A percentile compares a stretch with the other conserved stretches of the same genome.
Conservation (phyloP, 2,329 filamentous ascomycete species). For the Furcasterigmium furcatum region DNA sequence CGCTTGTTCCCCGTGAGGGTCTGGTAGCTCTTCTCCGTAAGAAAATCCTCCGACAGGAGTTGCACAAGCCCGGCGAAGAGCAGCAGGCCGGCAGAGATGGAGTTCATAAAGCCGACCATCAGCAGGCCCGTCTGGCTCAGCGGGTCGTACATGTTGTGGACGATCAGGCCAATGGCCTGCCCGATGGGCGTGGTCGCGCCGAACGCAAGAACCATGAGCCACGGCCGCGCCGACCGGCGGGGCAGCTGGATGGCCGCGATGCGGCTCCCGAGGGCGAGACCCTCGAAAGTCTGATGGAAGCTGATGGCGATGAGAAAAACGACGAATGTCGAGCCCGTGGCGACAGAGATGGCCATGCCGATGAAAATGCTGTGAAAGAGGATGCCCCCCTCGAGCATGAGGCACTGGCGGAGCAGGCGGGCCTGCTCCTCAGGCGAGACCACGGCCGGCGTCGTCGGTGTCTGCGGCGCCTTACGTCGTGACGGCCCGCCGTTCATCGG, state of each 20-base stretch:
- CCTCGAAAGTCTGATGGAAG: constrained; percentile 88
- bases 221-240: constrained; percentile 69
- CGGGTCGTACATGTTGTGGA: constrained; percentile 79
- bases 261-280: constrained; percentile 78
- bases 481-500: constrained; percentile 21
- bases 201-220: constrained; percentile 78
- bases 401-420: constrained; percentile 70
- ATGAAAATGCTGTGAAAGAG: constrained; percentile 85
- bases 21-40: constrained; percentile 72
- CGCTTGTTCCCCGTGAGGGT: constrained; percentile 59
- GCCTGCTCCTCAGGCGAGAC: constrained; percentile 54
- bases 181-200: constrained; percentile 63
- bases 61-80: constrained; percentile 83
- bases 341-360: constrained; percentile 80
- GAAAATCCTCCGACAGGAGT: constrained; percentile 79
- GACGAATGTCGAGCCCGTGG: constrained; percentile 74
- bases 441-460: constrained; percentile 8
- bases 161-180: constrained; percentile 68
- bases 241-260: constrained; percentile 83
- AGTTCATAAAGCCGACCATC: constrained; percentile 86
- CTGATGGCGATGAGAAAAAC: constrained; percentile 78
- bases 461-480: constrained; percentile 10
- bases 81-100: constrained; percentile 75
- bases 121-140: constrained; percentile 71
- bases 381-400: constrained; percentile 79